phyloP scores from a whole-genome alignment of 768 basidiomycete species.

The Gelatoporia subvermispora region DNA sequence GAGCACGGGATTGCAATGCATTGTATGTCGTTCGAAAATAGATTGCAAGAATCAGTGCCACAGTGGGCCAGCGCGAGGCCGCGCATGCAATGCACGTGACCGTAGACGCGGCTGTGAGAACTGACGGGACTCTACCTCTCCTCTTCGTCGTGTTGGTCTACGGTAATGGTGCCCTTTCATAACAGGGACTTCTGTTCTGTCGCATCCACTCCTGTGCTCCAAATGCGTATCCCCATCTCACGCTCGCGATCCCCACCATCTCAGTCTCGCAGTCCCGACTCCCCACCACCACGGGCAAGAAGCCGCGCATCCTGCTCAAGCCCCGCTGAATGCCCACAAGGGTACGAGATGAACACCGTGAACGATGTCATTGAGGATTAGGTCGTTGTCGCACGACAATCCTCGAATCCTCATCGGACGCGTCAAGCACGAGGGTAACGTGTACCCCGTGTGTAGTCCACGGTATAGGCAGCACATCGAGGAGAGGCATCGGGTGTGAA shows the following conservation, averaged over 20 bases:
- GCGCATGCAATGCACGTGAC: too few species aligned
- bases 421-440: slow-evolving; percentile 76
- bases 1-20: too few species aligned
- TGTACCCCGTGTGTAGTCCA: slow-evolving; percentile 63
- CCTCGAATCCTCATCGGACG: slow-evolving; percentile 72
- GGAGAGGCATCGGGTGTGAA: slow-evolving; percentile 60
- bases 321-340: slow-evolving; percentile 52
- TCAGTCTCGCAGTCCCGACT: background rate
- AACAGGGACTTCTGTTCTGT: slow-evolving; percentile 43
- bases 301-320: slow-evolving; percentile 61
- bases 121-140: too few species aligned
- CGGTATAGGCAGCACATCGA: slow-evolving; percentile 70
- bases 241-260: background rate
- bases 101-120: too few species aligned
- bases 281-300: slow-evolving; percentile 46
- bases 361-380: slow-evolving; percentile 82
- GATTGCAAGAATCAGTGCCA: too few species aligned
- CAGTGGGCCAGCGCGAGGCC: too few species aligned
- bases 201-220: background rate
- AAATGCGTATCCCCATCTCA: background rate
- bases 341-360: slow-evolving; percentile 87
- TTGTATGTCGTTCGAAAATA: too few species aligned
- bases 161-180: too few species aligned
- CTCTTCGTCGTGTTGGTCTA: too few species aligned
- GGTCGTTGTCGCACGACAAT: slow-evolving; percentile 77